Evolutionary conservation across 148 eudicot genomes (phyloP).

Genomic region (Rhododendron simsii): DNA sequence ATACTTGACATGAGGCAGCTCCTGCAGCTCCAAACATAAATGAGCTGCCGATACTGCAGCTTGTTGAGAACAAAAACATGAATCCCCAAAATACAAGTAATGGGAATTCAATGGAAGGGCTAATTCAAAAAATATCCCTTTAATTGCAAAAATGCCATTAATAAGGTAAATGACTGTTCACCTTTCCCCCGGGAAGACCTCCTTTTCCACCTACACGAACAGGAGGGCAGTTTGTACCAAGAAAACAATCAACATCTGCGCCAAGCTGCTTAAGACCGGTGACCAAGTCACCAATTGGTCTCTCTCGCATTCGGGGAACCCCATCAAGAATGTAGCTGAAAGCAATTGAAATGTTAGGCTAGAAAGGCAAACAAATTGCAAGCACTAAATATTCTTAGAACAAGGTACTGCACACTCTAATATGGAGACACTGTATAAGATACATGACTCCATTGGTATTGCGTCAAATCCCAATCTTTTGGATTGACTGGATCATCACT

Average conservation of each 20-base stretch:
- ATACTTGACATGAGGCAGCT: background rate
- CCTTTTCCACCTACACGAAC: slow-evolving; percentile 85
- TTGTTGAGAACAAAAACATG: background rate
- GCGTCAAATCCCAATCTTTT: background rate
- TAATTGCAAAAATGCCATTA: background rate
- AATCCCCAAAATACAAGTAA: background rate
- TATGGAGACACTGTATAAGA: background rate
- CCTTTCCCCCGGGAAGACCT: slow-evolving; percentile 99
- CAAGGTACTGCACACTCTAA: background rate
- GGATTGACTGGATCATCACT: background rate
- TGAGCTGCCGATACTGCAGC: background rate
- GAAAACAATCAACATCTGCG: slow-evolving; percentile 86
- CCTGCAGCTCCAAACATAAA: background rate
- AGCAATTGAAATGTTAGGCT: background rate
- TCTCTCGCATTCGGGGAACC: slow-evolving; percentile 98
- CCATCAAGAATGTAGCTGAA: slow-evolving; percentile 91
- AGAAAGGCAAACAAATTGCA: background rate
- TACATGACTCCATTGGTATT: background rate
- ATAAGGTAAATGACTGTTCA: slow-evolving; percentile 14
- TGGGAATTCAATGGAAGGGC: background rate
- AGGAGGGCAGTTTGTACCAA: slow-evolving; percentile 95
- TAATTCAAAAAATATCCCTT: background rate
- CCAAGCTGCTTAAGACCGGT: slow-evolving; percentile 94
- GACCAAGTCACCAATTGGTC: slow-evolving; percentile 95
- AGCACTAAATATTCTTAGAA: background rate